Percentiles rank a stretch among this genome's conserved stretches.
Conservation (phyloP, 192 early-diverging fungal genomes). For the Entomortierella chlamydospora region DNA sequence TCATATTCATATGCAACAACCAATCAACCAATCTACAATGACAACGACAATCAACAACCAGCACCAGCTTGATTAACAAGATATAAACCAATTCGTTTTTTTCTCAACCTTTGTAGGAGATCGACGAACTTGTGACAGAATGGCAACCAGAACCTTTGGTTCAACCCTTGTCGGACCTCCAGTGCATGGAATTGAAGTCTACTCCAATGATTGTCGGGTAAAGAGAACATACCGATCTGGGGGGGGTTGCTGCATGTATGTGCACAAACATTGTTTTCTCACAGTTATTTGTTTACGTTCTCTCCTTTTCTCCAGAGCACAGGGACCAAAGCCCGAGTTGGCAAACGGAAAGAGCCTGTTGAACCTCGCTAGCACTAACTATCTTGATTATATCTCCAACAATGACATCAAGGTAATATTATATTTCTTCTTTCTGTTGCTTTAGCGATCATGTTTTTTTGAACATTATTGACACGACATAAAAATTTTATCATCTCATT, state of each 20-base stretch:
- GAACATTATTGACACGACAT: no score
- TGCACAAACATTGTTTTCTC: no score
- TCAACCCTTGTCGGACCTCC: slow-evolving; percentile 75
- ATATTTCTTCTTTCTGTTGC: not conserved
- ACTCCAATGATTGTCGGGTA: slow-evolving; percentile 78
- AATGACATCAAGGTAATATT: slow-evolving; percentile 70
- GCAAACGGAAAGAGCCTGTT: slow-evolving; percentile 71
- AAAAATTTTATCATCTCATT: no score
- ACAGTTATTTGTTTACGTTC: not conserved
- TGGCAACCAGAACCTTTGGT: slow-evolving; percentile 98
- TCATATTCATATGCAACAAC: no score
- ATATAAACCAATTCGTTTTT: no score
- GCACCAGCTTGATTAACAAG: no score
- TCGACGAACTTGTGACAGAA: slow-evolving; percentile 93
- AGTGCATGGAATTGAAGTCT: slow-evolving; percentile 82
- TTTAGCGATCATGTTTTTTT: no score
- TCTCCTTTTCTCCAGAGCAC: slow-evolving; percentile 41
- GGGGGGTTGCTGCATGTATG: not conserved
- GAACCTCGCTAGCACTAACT: slow-evolving; percentile 92
- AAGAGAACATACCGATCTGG: not conserved
- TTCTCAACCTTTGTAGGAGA: slow-evolving; percentile 69
- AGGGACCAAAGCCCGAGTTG: slow-evolving; percentile 71
- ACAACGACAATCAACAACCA: not conserved
- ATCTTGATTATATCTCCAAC: slow-evolving; percentile 82
- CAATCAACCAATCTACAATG: not conserved